Base-by-base conservation (phyloP, 108 stramenopile genomes). In the Epipyxis sp. region DNA sequence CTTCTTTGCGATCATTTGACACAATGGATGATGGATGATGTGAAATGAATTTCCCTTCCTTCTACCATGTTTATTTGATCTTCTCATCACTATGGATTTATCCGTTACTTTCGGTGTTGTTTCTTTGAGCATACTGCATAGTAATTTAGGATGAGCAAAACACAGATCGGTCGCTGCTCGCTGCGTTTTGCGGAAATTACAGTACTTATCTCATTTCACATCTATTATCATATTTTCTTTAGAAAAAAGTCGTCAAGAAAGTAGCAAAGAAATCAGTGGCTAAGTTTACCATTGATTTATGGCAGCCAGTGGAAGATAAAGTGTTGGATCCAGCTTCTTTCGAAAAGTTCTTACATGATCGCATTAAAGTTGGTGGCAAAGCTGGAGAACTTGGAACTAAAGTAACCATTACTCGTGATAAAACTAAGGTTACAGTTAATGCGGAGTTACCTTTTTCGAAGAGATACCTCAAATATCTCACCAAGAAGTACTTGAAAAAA, bases 401-500 rank as follows among this genome's bases (percentile, higher is more conserved):
- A 29, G 93, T 99, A 76, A 86, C 84, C 42, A 91, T 99, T 80
- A 61, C 88, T 57, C 85, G 90, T 57, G 98, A 99, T 76, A 87
- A 91, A 72, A 94, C 92, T 72, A 94, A 96, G 88, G 88, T 99
- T 78, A 82, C 90, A 39, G 89, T 91, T 42, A 90, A 92, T 0
- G 87, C 92, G n/a, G 95, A 96, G 46, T 84, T 94, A 29, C 86
- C 87, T 50, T 92, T 97, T 83, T 91, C 92, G 76, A 99, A 99
- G 90, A 91, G 98, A 77, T 97, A 99, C 87, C 85, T 99, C 50
- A 99, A 99, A 86, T 99, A 97, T 88, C 87, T 99, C 29, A 88
- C 94, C 77, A 99, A 99, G 92, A 91, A 96, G 82, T 97, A 95
- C 93, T 91, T 99, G 83, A 97, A 96, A 92, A 97, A 97, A 90